A percentile compares a stretch with the other conserved stretches of the same genome.
These are phyloP conservation scores for Tuber brumale DNA, from an alignment of 495 filamentous ascomycete genomes.

Conservation along the genomic window DNA sequence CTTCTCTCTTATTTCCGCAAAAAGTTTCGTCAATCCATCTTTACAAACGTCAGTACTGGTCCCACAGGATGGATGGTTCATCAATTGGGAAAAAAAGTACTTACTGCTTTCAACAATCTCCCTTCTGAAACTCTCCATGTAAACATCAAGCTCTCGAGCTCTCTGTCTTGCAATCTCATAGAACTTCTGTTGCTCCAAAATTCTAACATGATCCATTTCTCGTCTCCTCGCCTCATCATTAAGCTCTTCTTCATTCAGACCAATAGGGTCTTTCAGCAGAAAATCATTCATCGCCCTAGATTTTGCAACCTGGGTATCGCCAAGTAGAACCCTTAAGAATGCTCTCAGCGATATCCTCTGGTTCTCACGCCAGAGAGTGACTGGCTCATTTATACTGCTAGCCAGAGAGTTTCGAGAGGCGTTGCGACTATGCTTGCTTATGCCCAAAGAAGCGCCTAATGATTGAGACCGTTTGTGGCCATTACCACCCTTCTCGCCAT, in stretches of 20 bases:
- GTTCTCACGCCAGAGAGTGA: conserved; percentile 74
- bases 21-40: conserved; percentile 88
- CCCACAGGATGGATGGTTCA: background rate
- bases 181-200: conserved; percentile 87
- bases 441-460: conserved; percentile 39
- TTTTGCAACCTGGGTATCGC: conserved; percentile 73
- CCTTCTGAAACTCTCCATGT: conserved; percentile 82
- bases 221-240: conserved; percentile 72
- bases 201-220: conserved; percentile 73
- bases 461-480: conserved; percentile 29
- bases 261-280: conserved; percentile 61
- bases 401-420: conserved; percentile 53
- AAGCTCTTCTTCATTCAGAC: conserved; percentile 70
- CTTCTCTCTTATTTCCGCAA: conserved; percentile 85
- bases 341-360: conserved; percentile 88
- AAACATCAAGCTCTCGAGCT: conserved; percentile 86
- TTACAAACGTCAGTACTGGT: conserved; percentile 28
- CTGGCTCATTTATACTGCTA: conserved; percentile 38
- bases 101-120: conserved; percentile 72
- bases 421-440: conserved; percentile 43
- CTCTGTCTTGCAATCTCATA: conserved; percentile 91
- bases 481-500: conserved; percentile 10
- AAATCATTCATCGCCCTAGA: conserved; percentile 79
- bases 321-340: conserved; percentile 73
- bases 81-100: conserved; percentile 36